These are phyloP conservation scores for Pichia kudriavzevii DNA, from an alignment of 1,139 yeast genomes.

Conservation along the genomic window DNA sequence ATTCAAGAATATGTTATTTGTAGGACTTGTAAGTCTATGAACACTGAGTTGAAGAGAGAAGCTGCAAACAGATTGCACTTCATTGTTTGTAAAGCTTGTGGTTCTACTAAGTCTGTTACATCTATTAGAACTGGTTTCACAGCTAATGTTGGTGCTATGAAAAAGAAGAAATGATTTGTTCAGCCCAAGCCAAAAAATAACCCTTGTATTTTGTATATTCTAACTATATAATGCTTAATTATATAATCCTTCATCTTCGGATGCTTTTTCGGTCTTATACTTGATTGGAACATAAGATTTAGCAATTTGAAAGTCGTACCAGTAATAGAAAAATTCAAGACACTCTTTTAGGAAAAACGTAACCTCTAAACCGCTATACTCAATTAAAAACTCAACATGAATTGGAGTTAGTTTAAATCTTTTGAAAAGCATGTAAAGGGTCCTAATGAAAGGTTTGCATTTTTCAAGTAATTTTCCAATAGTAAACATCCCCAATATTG, in stretches of 20 bases:
- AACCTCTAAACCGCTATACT: constrained; percentile 7
- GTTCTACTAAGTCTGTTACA: constrained; percentile 93
- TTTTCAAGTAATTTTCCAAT: constrained; percentile 4
- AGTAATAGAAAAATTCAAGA: constrained; percentile 1
- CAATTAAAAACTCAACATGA: constrained; percentile 6
- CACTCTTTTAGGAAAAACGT: constrained; percentile 1
- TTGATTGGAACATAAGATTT: too few relatives aligned
- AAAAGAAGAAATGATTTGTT: constrained; percentile 50
- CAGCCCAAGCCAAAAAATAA: too few relatives aligned
- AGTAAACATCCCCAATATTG: background rate
- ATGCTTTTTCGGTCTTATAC: too few relatives aligned
- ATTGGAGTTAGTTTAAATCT: background rate
- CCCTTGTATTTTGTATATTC: constrained; percentile 4
- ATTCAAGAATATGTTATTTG: constrained; percentile 96
- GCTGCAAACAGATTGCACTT: constrained; percentile 93
- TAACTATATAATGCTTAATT: background rate
- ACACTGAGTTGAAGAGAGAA: constrained; percentile 92
- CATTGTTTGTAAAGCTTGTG: constrained; percentile 97
- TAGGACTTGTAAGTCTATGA: constrained; percentile 97
- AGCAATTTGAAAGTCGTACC: constrained; percentile 1
- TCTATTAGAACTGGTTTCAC: constrained; percentile 99
- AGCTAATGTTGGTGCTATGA: constrained; percentile 67
- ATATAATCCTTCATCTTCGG: constrained; percentile 2
- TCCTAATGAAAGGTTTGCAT: constrained; percentile 5
- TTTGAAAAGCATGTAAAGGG: constrained; percentile 2